Evolutionary conservation across 2,329 filamentous ascomycete genomes (phyloP).

Genomic region (Aureobasidium zeae): DNA sequence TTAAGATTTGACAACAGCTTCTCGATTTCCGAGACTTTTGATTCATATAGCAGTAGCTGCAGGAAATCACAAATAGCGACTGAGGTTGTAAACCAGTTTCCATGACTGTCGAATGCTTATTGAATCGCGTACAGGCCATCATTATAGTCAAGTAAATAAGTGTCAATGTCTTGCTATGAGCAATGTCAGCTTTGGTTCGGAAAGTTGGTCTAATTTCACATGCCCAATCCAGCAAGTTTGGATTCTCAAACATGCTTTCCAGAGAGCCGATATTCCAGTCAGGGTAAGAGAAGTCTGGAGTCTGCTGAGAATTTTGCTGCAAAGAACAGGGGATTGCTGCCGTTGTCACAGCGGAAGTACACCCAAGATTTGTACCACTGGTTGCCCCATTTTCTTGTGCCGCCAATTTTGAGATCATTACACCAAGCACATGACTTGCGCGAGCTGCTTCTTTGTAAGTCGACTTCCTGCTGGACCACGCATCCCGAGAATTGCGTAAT

Average conservation of each 20-base stretch:
- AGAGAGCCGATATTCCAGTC: conserved; percentile 2
- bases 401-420: conserved; percentile 8
- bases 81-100: too few relatives aligned
- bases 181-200: not conserved
- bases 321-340: not conserved
- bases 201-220: not conserved
- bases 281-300: not conserved
- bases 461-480: conserved; percentile 5
- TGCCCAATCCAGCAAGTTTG: conserved; percentile 12
- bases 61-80: too few relatives aligned
- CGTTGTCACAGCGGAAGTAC: too few relatives aligned
- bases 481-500: not conserved
- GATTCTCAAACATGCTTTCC: conserved; percentile 4
- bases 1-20: too few relatives aligned
- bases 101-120: too few relatives aligned
- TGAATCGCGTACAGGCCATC: too few relatives aligned
- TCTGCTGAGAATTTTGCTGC: not conserved
- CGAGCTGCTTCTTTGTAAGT: conserved; percentile 1
- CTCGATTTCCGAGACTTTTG: too few relatives aligned
- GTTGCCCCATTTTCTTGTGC: not conserved
- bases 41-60: too few relatives aligned
- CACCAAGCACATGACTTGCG: conserved; percentile 4
- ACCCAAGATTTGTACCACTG: too few relatives aligned
- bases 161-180: conserved; percentile 6
- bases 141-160: conserved; percentile 7